Evolutionary conservation across 2,329 filamentous ascomycete species (phyloP).

Genomic region (Mycosphaerelloides madeirae): DNA sequence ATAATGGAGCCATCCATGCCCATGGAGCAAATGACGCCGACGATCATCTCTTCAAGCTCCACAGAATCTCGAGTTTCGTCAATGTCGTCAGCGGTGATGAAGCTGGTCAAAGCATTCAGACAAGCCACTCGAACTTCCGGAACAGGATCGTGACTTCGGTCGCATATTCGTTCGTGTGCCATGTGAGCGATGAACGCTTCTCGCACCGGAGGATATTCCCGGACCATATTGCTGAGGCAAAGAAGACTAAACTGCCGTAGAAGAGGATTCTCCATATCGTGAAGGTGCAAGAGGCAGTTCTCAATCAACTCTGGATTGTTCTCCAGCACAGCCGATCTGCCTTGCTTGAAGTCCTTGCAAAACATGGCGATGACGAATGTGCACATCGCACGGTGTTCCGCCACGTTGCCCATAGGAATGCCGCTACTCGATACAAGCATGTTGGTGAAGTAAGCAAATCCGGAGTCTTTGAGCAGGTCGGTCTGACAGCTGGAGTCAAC

Average conservation of each 20-base stretch:
- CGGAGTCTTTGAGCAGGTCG: conserved; percentile 92
- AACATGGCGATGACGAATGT: conserved; percentile 97
- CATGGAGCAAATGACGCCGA: conserved; percentile 85
- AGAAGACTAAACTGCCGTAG: conserved; percentile 93
- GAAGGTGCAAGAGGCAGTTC: conserved; percentile 76
- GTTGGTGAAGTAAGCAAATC: conserved; percentile 92
- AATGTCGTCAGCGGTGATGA: conserved; percentile 69
- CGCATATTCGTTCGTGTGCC: conserved; percentile 75
- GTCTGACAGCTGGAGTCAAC: conserved; percentile 92
- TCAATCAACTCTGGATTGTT: conserved; percentile 84
- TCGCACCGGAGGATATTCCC: conserved; percentile 85
- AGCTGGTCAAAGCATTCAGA: conserved; percentile 87
- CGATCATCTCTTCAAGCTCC: conserved; percentile 74
- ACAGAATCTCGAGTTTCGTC: conserved; percentile 8
- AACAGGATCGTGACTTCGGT: conserved; percentile 76
- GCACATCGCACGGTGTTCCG: conserved; percentile 98
- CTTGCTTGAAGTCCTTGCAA: conserved; percentile 89
- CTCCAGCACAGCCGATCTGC: conserved; percentile 85
- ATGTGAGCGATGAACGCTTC: conserved; percentile 90
- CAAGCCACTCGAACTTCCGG: conserved; percentile 92
- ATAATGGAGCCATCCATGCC: conserved; percentile 89
- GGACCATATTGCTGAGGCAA: conserved; percentile 92
- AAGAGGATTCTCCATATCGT: conserved; percentile 80
- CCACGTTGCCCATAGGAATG: conserved; percentile 79
- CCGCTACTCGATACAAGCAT: conserved; percentile 71